Percentiles rank a stretch among this genome's conserved stretches.
These are phyloP conservation scores for Kodamaea suecica DNA, from an alignment of 1,139 yeast species.

Conservation along the genomic window DNA sequence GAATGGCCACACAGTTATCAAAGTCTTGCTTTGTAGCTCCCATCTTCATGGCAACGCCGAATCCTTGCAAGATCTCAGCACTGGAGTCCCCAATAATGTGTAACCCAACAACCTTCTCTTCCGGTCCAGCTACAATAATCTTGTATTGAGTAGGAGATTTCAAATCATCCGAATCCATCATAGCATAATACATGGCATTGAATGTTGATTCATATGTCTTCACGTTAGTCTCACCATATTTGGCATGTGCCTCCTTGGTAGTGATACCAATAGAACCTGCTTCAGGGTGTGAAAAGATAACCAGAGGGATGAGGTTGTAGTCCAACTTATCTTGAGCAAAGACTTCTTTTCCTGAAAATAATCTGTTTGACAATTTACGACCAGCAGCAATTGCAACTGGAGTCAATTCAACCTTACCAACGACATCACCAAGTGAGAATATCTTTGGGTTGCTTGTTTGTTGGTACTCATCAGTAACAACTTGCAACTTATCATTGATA, in stretches of 20 bases:
- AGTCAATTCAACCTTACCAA: slow-evolving; percentile 87
- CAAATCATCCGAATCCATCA: slow-evolving; percentile 59
- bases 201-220: slow-evolving; percentile 81
- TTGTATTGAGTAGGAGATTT: slow-evolving; percentile 90
- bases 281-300: slow-evolving; percentile 93
- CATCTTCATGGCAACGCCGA: slow-evolving; percentile 96
- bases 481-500: slow-evolving; percentile 53
- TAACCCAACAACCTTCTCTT: slow-evolving; percentile 92
- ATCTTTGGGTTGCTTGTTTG: slow-evolving; percentile 69
- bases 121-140: slow-evolving; percentile 69
- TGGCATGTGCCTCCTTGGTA: slow-evolving; percentile 68
- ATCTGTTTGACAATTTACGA: slow-evolving; percentile 83
- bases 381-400: slow-evolving; percentile 99
- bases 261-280: slow-evolving; percentile 90
- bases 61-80: slow-evolving; percentile 94
- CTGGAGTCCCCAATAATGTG: slow-evolving; percentile 89
- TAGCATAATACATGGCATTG: slow-evolving; percentile 91
- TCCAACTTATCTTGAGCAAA: slow-evolving; percentile 74
- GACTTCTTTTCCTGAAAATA: slow-evolving; percentile 71
- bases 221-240: slow-evolving; percentile 78
- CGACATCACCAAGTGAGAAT: slow-evolving; percentile 89
- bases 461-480: slow-evolving; percentile 84
- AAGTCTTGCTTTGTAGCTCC: slow-evolving; percentile 97
- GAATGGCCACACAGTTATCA: slow-evolving; percentile 95
- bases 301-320: slow-evolving; percentile 84